Percentiles rank a stretch among this genome's conserved stretches.
Evolutionary conservation across 768 basidiomycete species (phyloP).

Genomic region (Boletus vermiculosoides): DNA sequence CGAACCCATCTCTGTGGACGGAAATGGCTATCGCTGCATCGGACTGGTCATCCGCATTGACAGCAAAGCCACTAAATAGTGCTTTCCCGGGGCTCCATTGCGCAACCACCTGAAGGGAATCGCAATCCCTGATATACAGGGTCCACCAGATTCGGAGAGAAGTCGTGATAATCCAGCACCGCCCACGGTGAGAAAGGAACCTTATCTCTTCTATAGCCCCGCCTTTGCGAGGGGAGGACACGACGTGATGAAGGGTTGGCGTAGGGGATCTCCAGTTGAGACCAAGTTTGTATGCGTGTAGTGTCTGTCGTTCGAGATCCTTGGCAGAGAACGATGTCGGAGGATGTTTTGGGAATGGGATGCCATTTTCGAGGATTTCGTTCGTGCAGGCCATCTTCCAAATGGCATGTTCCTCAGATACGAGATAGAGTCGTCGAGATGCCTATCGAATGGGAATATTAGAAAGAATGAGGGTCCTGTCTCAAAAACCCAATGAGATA

Average conservation of each 20-base stretch:
- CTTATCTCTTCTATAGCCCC: constrained; percentile 51
- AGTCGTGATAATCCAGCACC: constrained; percentile 49
- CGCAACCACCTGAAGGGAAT: constrained; percentile 32
- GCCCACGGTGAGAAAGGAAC: constrained; percentile 48
- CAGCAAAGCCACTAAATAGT: constrained; percentile 49
- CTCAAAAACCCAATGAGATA: neutral
- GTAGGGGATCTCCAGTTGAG: constrained; percentile 45
- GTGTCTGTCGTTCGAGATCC: constrained; percentile 47
- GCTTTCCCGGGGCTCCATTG: constrained; percentile 57
- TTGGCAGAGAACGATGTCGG: constrained; percentile 37
- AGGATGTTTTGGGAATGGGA: constrained; percentile 47
- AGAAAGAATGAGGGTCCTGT: neutral
- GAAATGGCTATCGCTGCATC: constrained; percentile 53
- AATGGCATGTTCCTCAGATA: constrained; percentile 51
- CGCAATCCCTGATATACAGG: constrained; percentile 50
- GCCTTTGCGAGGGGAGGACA: constrained; percentile 30
- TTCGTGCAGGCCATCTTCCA: constrained; percentile 52
- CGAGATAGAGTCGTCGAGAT: constrained; percentile 44
- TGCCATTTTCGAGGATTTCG: constrained; percentile 44
- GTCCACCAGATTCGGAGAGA: constrained; percentile 63
- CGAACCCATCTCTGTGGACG: constrained; percentile 46
- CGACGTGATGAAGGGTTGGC: constrained; percentile 17
- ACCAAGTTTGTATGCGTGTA: constrained; percentile 46
- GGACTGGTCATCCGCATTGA: constrained; percentile 47
- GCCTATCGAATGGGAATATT: constrained; percentile 36